Base-by-base conservation (phyloP, 108 stramenopile genomes). In the Conticribra weissflogii region DNA sequence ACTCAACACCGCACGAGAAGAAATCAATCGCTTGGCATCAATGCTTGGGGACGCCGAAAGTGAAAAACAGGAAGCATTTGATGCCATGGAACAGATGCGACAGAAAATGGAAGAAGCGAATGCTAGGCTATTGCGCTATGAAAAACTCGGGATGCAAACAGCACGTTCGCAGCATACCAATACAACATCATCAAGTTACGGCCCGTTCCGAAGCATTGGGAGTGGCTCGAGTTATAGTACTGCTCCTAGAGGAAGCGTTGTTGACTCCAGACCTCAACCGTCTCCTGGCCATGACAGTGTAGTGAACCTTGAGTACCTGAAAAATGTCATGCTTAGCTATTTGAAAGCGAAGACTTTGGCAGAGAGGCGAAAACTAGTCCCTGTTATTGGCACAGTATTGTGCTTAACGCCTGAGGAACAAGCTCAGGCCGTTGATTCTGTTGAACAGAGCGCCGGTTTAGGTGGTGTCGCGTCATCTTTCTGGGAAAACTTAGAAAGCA, bases 251-350 rank as follows among this genome's bases (percentile, higher is more conserved):
- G 32, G 46, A 32, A 28, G 52, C 8, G 52, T 49, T 16, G 34
- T 18, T 34, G 54, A 24, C 22, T 59, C 56, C 46, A 45, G 32
- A 16, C 50, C 46, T 17, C 18, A 21, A 0, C n/a, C 56, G 8
- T 33, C 57, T n/a, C 30, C 76, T 1, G 66, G 53, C 17, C 74
- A 74, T 61, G 83, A 87, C 28, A 74, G 78, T 30, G 71, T 59
- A 41, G 81, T 86, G 24, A 94, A 90, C 58, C 59, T 94, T 24
- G 93, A 94, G 67, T 94, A 94, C 58, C 73, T 94, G 64, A 94
- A 94, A 63, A 91, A 94, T 75, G 83, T 94, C n/a, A 85, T 91
- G 77, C 74, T 94, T 36, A 83, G 89, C 28, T 94, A 83, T 59
- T 65, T 94, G 28, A 88, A 88, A 61, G 93, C 93, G 17, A 87